phyloP scores from a whole-genome alignment of 2,329 filamentous ascomycete species.

The Phyllosticta capitalensis region DNA sequence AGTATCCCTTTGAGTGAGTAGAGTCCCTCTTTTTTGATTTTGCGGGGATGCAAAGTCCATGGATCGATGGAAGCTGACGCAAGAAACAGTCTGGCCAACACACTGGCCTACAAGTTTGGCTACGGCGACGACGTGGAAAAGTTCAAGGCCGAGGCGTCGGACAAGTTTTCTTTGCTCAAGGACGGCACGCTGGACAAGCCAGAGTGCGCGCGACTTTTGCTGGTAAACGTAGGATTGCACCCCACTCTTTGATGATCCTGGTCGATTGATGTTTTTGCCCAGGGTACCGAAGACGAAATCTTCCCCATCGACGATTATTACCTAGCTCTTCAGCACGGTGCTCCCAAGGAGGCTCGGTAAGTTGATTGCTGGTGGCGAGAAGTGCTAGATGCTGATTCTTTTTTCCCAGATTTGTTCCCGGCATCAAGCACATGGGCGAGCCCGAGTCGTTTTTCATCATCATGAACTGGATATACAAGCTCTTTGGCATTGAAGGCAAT shows the following conservation, averaged over 20 bases:
- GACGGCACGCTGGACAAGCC: slow-evolving; percentile 45
- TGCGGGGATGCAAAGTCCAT: not conserved
- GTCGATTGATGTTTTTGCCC: not conserved
- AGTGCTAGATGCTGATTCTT: not conserved
- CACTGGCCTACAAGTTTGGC: slow-evolving; percentile 41
- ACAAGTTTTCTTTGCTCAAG: slow-evolving; percentile 45
- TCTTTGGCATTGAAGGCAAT: slow-evolving; percentile 37
- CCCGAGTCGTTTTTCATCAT: slow-evolving; percentile 41
- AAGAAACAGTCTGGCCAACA: slow-evolving; percentile 32
- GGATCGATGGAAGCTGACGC: not conserved
- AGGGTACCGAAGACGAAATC: slow-evolving; percentile 49
- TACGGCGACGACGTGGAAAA: slow-evolving; percentile 26
- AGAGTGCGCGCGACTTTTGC: slow-evolving; percentile 39
- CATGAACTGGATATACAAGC: slow-evolving; percentile 38
- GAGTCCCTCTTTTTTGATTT: not conserved
- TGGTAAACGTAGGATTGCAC: slow-evolving; percentile 39
- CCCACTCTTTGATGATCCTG: not conserved
- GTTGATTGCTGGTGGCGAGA: not conserved
- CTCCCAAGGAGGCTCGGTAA: slow-evolving; percentile 41
- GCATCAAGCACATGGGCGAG: slow-evolving; percentile 43
- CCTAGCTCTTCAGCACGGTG: slow-evolving; percentile 43
- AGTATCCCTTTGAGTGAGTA: slow-evolving; percentile 49
- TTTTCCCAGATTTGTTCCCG: slow-evolving; percentile 29
- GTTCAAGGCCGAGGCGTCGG: slow-evolving; percentile 40
- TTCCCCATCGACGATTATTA: slow-evolving; percentile 54